Evolutionary conservation across 2,329 filamentous ascomycete genomes (phyloP), one percentile per base, ranked within the genome.

Genomic region (Catunica adiposa): DNA sequence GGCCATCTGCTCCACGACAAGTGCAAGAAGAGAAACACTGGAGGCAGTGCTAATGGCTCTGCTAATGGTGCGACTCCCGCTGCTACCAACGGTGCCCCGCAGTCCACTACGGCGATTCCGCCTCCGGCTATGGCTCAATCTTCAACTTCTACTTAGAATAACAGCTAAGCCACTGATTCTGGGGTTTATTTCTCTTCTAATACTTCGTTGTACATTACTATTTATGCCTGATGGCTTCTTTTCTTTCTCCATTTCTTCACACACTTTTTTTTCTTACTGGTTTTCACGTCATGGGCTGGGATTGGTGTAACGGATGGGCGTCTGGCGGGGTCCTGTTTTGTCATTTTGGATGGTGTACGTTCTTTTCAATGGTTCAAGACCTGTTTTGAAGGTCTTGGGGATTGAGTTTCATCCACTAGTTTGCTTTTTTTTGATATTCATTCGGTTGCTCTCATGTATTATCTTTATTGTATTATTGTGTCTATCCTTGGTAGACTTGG

Each of bases 1-100:
- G 89, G 89, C 11, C 90, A 97, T 66, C 64, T 83, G 61, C 67
- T 79, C 55, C 87, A 95, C 68, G 89, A 94, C 65, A 96, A 96
- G 70, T 97, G 89, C 73, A 96, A 95, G 73, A 82, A 80, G 65
- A 53, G 55, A 54, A 56, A 50, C 54, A 44, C 56, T 20, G 42
- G 48, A 9, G 48, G 50, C 8, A n/a, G 50, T 22, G 20, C 56
- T 17, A 29, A 31, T 17, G 54, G 54, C 25, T 53, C 51, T 22
- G 38, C 11, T 23, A 40, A 34, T 48, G 14, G 38, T 9, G 37
- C 40, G 51, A n/a, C 40, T 29, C 15, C 15, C 51, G 37, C 25
- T 37, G 14, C 17, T 23, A 48, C 22, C 17, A 34, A 23, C 17
- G 9, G 40, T 26, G 23, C 22, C 15, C 22, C 37, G 47, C 31